Base-by-base conservation (phyloP, 129 eudicot species). In the Centaurea solstitialis region DNA sequence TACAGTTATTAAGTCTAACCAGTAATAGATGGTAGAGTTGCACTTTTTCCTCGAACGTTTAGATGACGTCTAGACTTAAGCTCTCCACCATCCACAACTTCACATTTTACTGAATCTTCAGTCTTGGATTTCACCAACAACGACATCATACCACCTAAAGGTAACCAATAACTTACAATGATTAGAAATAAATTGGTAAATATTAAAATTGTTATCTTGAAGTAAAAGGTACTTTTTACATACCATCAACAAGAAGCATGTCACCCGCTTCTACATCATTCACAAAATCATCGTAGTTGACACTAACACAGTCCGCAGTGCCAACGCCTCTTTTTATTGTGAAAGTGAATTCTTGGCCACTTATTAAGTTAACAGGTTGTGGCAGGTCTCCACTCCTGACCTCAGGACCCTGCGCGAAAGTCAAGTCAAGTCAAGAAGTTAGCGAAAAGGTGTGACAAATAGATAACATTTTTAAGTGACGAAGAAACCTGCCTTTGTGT, bases 221-320 rank as follows among this genome's bases (percentile, higher is more conserved):
- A 30, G 40, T 37, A 37, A 59, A 35, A 11, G 70, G 11, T 66
- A 40, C 73, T 0, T 26, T 35, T 68, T 28, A 75, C 87, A 50
- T 91, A 95, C 99, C 97, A 87, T 95, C 99, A 74, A 95, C 99
- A 39, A 95, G 97, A 80, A 95, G 97, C 99, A 90, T 95, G 90
- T 95, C 99, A 30, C 97, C 99, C 11, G 86, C 97, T 87, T 95
- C 99, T 17, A 94, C 99, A 75, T 94, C 98, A 86, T 90, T 94
- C 65, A 94, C 97, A 86, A 94, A 94, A 85, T 94, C 97, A 85
- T 94, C 99, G 77, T 94, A 94, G 87, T 94, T 94, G 70, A 94
- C 99, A 73, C 99, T 95, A 79, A 95, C 99, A 87, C 88, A 86
- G 70, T 95, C 94, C 47, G 90, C 89, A 11, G 97, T 92, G 85